Evolutionary conservation across 2,329 filamentous ascomycete genomes (phyloP), one percentile per base, ranked within the genome.

Genomic region (Epichloe typhina): DNA sequence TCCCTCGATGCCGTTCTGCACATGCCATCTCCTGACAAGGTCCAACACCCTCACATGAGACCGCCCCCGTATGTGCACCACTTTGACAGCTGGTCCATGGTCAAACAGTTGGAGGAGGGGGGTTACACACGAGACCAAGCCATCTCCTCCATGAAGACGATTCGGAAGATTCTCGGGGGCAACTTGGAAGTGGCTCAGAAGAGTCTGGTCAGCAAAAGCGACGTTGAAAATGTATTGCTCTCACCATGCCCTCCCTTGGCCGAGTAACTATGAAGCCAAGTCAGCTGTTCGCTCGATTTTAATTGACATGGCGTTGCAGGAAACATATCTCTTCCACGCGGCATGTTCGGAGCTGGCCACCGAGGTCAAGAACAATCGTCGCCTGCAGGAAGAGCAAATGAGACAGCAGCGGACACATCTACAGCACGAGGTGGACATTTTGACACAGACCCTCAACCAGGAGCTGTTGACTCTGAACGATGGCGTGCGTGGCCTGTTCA

Each of bases 341-440:
- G 93, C 93, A 2, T 96, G 91, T 65, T 90, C 86, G 3, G 93
- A 98, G 69, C 77, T 98, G 36, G 81, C 83, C 59, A 90, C 88
- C 23, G 93, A 96, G 64, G 82, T 97, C 17, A 83, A 80, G 56
- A 88, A 89, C 55, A 83, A 83, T 50, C 76, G 88, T 23, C 83
- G 84, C 57, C 75, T 81, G 0, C 83, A 87, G 57, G 83, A 89
- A 55, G 90, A 96, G 66, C 79, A 83, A 53, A 84, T 88, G 70
- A 80, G 90, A 37, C 83, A 88, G 56, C 86, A 95, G 63, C 77
- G 93, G 40, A 88, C 85, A 4, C 82, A 90, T 46, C 68, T 98
- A 56, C 89, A 96, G 70, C 90, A 96, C 64, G 93, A 97, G 65
- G 83, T 90, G n/a, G 93, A 98, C 65, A 95, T 95, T 17, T 66